Evolutionary conservation across 495 filamentous ascomycete genomes (phyloP).

Genomic region (Pyrenopolyporus hunteri): DNA sequence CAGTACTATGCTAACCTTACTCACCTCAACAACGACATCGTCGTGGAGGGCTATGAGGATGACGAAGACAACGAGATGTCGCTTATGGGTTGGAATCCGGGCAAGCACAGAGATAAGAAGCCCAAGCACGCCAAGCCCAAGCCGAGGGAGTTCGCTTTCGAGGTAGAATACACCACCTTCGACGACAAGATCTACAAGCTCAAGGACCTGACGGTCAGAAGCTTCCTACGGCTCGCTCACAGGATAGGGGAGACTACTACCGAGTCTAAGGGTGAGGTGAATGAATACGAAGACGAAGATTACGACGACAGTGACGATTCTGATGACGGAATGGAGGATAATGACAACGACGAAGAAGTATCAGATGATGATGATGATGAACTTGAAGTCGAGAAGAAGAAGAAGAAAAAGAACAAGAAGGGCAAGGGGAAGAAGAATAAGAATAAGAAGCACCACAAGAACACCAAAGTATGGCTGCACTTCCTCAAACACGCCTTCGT

Average conservation of each 20-base stretch:
- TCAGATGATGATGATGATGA: constrained; percentile 18
- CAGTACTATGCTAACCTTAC: constrained; percentile 97
- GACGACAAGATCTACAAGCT: constrained; percentile 76
- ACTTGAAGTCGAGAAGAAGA: constrained; percentile 43
- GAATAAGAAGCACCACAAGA: constrained; percentile 36
- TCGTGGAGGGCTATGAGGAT: constrained; percentile 1
- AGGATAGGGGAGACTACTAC: constrained; percentile 65
- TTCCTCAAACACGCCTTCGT: constrained; percentile 85
- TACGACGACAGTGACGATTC: constrained; percentile 44
- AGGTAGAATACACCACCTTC: constrained; percentile 86
- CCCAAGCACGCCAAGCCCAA: constrained; percentile 55
- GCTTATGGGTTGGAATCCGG: constrained; percentile 53
- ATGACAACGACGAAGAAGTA: constrained; percentile 41
- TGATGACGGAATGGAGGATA: constrained; percentile 46
- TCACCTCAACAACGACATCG: constrained; percentile 72
- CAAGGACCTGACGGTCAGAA: constrained; percentile 84
- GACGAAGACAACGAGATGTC: constrained; percentile 35
- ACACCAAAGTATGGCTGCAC: constrained; percentile 70
- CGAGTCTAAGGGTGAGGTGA: constrained; percentile 12
- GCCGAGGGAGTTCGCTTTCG: constrained; percentile 70
- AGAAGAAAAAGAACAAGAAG: constrained; percentile 31
- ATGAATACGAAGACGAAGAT: constrained; percentile 40
- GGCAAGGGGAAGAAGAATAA: constrained; percentile 52
- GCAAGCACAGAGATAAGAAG: constrained; percentile 63
- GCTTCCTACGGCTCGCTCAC: constrained; percentile 76